These are phyloP conservation scores for Cyclocybe cylindracea DNA, from an alignment of 768 basidiomycete species.

Conservation along the genomic window DNA sequence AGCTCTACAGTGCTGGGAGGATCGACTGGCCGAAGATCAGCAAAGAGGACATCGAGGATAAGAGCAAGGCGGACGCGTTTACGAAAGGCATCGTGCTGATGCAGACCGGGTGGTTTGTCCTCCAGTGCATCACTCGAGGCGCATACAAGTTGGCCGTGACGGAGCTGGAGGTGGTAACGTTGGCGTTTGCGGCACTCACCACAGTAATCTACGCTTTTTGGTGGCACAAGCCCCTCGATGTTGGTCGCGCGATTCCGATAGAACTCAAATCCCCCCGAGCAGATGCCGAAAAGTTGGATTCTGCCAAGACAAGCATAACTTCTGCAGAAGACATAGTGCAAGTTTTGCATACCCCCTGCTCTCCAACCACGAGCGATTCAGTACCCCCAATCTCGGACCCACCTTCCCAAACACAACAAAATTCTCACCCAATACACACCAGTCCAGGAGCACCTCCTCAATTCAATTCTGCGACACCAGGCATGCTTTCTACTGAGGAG, in stretches of 20 bases:
- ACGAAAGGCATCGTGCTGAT: slow-evolving; percentile 23
- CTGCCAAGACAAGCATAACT: neutral
- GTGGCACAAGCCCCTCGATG: slow-evolving; percentile 37
- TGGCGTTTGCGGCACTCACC: slow-evolving; percentile 27
- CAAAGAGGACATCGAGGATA: slow-evolving; percentile 23
- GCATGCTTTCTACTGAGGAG: too few species aligned
- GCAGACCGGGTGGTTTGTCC: slow-evolving; percentile 31
- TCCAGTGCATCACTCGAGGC: slow-evolving; percentile 26
- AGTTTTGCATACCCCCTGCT: neutral
- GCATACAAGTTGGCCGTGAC: slow-evolving; percentile 22
- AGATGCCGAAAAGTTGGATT: neutral
- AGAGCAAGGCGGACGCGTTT: slow-evolving; percentile 26
- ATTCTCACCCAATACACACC: too few species aligned
- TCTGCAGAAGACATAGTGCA: neutral
- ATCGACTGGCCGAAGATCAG: slow-evolving; percentile 10
- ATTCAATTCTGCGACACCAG: too few species aligned
- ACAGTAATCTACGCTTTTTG: slow-evolving; percentile 30
- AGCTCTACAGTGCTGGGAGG: neutral
- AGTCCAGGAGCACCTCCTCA: too few species aligned
- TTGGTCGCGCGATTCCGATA: slow-evolving; percentile 15
- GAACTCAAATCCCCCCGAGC: neutral
- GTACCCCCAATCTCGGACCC: too few species aligned
- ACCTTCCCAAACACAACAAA: too few species aligned
- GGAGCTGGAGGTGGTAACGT: slow-evolving; percentile 30
- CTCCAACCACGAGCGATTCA: too few species aligned